Conservation (phyloP, 345 rosid species). For the Boechera divaricarpa region DNA sequence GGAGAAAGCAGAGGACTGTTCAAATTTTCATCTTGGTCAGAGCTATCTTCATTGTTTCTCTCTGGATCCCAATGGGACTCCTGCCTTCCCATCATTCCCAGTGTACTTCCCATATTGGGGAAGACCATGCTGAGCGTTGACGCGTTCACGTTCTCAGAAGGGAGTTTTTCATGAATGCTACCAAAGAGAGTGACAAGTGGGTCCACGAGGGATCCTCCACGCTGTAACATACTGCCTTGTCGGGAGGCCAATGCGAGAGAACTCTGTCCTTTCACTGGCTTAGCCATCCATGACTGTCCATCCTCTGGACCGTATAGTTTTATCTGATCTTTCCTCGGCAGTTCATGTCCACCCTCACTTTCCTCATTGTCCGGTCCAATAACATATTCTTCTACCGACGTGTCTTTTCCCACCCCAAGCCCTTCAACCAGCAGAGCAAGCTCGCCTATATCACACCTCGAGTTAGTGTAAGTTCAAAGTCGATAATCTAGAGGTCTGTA, state of each 20-base stretch:
- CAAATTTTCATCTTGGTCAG: slow-evolving; percentile 67
- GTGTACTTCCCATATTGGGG: slow-evolving; percentile 79
- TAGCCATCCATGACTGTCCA: slow-evolving; percentile 88
- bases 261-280: slow-evolving; percentile 69
- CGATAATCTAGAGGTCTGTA: slow-evolving; percentile 15
- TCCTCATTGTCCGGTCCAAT: slow-evolving; percentile 65
- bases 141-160: slow-evolving; percentile 48
- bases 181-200: slow-evolving; percentile 90
- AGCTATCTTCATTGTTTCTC: slow-evolving; percentile 52
- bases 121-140: slow-evolving; percentile 65
- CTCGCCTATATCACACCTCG: slow-evolving; percentile 62
- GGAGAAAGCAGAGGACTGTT: slow-evolving; percentile 81
- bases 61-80: slow-evolving; percentile 78
- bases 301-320: slow-evolving; percentile 72
- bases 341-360: slow-evolving; percentile 52
- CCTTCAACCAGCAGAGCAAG: slow-evolving; percentile 94
- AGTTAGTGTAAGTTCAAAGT: slow-evolving; percentile 6
- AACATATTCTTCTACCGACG: slow-evolving; percentile 79
- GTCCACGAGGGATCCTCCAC: slow-evolving; percentile 62
- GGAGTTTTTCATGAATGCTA: slow-evolving; percentile 78
- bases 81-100: slow-evolving; percentile 59
- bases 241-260: slow-evolving; percentile 73
- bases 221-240: slow-evolving; percentile 68
- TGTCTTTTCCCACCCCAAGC: slow-evolving; percentile 81
- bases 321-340: slow-evolving; percentile 46